Evolutionary conservation across 306 rosid species (phyloP), one percentile per base, ranked within the genome.

Genomic region (Cyamopsis tetragonoloba): DNA sequence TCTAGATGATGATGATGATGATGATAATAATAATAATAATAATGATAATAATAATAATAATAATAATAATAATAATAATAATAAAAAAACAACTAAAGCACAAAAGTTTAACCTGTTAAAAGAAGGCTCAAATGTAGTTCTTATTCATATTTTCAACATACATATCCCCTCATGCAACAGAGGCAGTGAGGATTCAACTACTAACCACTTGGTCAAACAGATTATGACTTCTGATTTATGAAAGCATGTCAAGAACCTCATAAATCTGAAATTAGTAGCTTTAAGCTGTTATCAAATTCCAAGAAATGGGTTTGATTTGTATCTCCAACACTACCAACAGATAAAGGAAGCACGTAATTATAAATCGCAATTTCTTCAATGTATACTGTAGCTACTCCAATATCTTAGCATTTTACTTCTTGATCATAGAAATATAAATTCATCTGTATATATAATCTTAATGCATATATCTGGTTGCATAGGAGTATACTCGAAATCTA

Each of bases 401-500:
- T 71, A 71, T 27, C 60, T 60, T 39, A 60, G 44, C 28, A 14
- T 17, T 32, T 64, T 57, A n/a, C 34, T 47, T 48, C 46, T 46
- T 12, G 34, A 23, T 37, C 59, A 46, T 53, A 44, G 4, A 61
- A 59, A 50, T 37, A 27, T 51, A 59, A 18, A 74, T 24, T 42
- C 55, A 77, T 57, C 28, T 37, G 17, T 19, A 23, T 66, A 59
- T 26, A n/a, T 28, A 58, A 34, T 19, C 8, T n/a, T 24, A 32
- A 38, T 41, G 39, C 42, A 41, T 66, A 5, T 72, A 70, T 17
- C 30, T 26, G 39, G 17, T 47, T 7, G 14, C 17, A 35, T 14
- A 32, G 47, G 74, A 71, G 38, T 57, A 77, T 59, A 61, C 65
- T 70, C 64, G 60, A 67, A 70, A 77, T 27, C 17, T n/a, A n/a